Conservation (phyloP, 2,329 filamentous ascomycete genomes). For the Dothistroma septosporum region DNA sequence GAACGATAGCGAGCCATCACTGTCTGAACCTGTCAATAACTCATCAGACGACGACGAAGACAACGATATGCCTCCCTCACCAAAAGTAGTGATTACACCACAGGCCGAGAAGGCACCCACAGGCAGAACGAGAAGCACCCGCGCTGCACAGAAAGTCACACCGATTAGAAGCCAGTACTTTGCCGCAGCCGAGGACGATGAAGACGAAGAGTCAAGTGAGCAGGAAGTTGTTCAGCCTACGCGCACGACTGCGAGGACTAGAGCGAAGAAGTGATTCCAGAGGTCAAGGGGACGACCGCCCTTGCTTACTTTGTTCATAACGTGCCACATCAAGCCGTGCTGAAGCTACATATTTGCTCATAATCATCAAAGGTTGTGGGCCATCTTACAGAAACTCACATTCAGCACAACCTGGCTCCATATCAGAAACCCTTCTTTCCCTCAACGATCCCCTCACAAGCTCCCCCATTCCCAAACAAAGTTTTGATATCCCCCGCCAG, state of each 20-base stretch:
- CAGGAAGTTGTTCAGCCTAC: constrained; percentile 31
- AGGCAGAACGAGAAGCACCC: constrained; percentile 2
- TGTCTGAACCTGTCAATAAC: constrained; percentile 10
- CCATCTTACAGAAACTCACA: background rate
- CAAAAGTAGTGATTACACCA: constrained; percentile 26
- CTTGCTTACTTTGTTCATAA: background rate
- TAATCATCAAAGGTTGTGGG: background rate
- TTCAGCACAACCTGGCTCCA: background rate
- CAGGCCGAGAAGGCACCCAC: constrained; percentile 10
- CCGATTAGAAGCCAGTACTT: constrained; percentile 32
- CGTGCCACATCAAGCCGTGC: background rate
- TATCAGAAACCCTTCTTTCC: constrained; percentile 6
- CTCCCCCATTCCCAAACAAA: constrained; percentile 6
- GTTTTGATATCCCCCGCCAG: constrained; percentile 11
- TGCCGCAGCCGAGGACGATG: constrained; percentile 8
- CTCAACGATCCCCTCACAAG: constrained; percentile 9
- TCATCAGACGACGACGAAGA: constrained; percentile 1
- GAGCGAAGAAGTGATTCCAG: constrained; percentile 9
- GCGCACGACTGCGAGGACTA: constrained; percentile 32
- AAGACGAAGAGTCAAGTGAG: constrained; percentile 23
- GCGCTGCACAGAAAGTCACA: constrained; percentile 25
- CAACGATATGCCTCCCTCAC: constrained; percentile 16
- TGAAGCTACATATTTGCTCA: background rate
- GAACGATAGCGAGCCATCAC: constrained; percentile 2
- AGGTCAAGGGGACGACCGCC: background rate